A percentile compares a stretch with the other conserved stretches of the same genome.
Evolutionary conservation across 257 asterid species (phyloP).

Genomic region (Mitragyna speciosa): DNA sequence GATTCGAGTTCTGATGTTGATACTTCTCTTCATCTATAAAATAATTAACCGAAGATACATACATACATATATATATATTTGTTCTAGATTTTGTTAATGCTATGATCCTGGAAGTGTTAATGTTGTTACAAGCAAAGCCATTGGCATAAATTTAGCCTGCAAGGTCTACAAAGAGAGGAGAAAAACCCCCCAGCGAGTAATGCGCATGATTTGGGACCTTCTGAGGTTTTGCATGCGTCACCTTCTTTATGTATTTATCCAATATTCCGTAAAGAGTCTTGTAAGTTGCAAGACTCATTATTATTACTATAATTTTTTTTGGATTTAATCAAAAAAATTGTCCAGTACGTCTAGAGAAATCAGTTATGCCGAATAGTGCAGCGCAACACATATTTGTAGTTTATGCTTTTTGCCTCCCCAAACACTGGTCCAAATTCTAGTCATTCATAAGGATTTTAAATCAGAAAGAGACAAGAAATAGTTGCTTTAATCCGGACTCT

Average conservation of each 20-base stretch:
- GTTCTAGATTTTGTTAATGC: background rate
- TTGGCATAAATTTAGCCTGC: background rate
- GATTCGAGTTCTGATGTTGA: conserved; percentile 31
- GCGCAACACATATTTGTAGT: background rate
- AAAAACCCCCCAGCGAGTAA: background rate
- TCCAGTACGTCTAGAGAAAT: background rate
- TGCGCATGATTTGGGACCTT: background rate
- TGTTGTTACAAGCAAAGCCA: background rate
- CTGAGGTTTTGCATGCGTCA: background rate
- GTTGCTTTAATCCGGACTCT: background rate
- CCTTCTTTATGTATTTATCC: background rate
- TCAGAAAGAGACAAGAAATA: background rate
- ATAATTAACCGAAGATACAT: background rate
- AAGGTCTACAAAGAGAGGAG: background rate
- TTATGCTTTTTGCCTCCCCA: background rate
- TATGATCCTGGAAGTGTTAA: background rate
- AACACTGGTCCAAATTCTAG: background rate
- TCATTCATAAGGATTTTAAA: background rate
- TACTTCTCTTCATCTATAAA: conserved; percentile 43
- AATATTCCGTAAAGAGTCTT: background rate
- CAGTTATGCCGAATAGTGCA: background rate
- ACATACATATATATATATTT: background rate
- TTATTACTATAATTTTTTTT: background rate
- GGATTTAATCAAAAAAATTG: background rate
- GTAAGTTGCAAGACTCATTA: background rate